Percentiles rank a stretch among this genome's conserved stretches.
These are phyloP conservation scores for Boletales sp. DNA, from an alignment of 768 basidiomycete species.

Conservation along the genomic window DNA sequence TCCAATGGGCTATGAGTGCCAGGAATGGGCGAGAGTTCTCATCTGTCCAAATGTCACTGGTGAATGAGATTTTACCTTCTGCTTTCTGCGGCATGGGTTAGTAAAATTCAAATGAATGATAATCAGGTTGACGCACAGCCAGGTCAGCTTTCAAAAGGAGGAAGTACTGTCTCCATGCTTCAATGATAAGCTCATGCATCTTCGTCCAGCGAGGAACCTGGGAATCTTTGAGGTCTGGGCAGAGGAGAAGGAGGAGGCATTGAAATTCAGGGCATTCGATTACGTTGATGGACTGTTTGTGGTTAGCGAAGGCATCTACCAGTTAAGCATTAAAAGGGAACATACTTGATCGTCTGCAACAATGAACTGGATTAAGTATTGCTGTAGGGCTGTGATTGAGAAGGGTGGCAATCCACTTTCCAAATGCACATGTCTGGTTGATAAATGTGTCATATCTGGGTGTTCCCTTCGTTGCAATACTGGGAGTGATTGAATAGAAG, in stretches of 20 bases:
- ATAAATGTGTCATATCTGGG: too few relatives aligned
- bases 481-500: too few relatives aligned
- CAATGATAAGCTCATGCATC: conserved; percentile 14
- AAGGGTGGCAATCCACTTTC: too few relatives aligned
- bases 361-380: neutral
- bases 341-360: neutral
- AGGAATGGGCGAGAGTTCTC: neutral
- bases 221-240: conserved; percentile 17
- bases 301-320: conserved; percentile 20
- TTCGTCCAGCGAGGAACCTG: conserved; percentile 27
- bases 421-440: too few relatives aligned
- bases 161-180: conserved; percentile 23
- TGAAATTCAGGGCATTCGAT: conserved; percentile 1
- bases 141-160: conserved; percentile 20
- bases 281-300: conserved; percentile 22
- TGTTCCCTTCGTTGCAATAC: too few relatives aligned
- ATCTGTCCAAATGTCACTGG: neutral
- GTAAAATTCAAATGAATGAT: too few relatives aligned
- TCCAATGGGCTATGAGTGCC: neutral
- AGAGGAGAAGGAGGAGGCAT: conserved; percentile 22
- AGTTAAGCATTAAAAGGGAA: neutral
- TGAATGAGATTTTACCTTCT: neutral
- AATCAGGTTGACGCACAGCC: conserved; percentile 6
- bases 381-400: neutral
- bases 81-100: neutral